A percentile compares a stretch with the other conserved stretches of the same genome.
Conservation (phyloP, 345 rosid species). For the Combretum micranthum region DNA sequence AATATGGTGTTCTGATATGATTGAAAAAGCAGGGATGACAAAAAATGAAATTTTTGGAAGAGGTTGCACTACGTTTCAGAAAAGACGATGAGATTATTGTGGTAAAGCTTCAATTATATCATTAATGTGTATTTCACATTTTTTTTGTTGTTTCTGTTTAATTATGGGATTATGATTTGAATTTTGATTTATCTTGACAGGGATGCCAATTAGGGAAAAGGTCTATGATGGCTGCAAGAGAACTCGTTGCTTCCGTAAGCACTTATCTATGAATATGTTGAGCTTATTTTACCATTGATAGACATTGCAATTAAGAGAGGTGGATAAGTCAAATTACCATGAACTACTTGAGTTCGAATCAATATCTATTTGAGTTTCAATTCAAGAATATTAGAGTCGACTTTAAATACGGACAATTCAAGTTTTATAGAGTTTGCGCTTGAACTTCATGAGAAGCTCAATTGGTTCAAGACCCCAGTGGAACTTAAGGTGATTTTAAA, state of each 20-base stretch:
- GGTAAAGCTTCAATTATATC: slow-evolving; percentile 31
- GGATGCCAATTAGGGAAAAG: slow-evolving; percentile 73
- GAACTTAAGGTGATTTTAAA: too few species aligned
- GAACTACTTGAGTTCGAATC: too few species aligned
- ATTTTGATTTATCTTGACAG: slow-evolving; percentile 18
- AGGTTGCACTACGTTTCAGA: slow-evolving; percentile 53
- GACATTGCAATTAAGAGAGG: too few species aligned
- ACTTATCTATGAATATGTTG: slow-evolving; percentile 1
- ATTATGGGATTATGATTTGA: not conserved
- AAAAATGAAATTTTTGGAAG: slow-evolving; percentile 60
- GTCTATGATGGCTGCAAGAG: slow-evolving; percentile 77
- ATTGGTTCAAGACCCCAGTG: too few species aligned
- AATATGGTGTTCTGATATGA: too few species aligned
- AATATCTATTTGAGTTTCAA: too few species aligned
- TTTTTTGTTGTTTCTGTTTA: not conserved
- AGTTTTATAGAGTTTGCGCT: too few species aligned
- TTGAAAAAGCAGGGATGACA: slow-evolving; percentile 40
- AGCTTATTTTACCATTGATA: not conserved
- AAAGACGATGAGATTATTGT: slow-evolving; percentile 75
- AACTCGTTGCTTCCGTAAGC: slow-evolving; percentile 69
- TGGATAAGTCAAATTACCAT: not conserved
- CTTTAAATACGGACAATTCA: too few species aligned
- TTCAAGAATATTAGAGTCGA: too few species aligned
- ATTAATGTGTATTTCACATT: not conserved
- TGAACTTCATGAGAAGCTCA: too few species aligned